A percentile compares a stretch with the other conserved stretches of the same genome.
These are phyloP conservation scores for Penicillium italicum DNA, from an alignment of 2,329 filamentous ascomycete species.

Conservation along the genomic window DNA sequence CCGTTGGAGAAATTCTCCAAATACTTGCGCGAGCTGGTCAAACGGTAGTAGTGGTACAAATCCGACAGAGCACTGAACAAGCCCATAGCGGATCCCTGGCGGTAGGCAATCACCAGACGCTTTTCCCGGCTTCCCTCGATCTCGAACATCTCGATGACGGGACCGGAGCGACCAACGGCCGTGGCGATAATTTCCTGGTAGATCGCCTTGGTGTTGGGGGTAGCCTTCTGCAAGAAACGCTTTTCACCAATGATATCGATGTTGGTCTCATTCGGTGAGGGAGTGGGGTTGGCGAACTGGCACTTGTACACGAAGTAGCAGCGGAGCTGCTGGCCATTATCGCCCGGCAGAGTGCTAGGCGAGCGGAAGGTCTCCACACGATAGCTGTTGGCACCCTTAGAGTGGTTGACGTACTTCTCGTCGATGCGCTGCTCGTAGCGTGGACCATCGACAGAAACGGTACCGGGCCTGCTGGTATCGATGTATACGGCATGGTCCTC, in stretches of 20 bases:
- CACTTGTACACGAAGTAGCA: constrained; percentile 99
- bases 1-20: constrained; percentile 99
- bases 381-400: constrained; percentile 68
- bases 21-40: constrained; percentile 95
- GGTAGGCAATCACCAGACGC: constrained; percentile 90
- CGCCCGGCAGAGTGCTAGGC: constrained; percentile 69
- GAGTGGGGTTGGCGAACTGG: constrained; percentile 74
- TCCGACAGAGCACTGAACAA: constrained; percentile 94
- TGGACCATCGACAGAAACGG: constrained; percentile 72
- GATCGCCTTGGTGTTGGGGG: constrained; percentile 88
- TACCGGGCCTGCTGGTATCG: constrained; percentile 88
- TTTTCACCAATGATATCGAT: constrained; percentile 89
- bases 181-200: constrained; percentile 91
- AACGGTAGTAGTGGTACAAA: constrained; percentile 96
- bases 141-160: constrained; percentile 97
- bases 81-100: constrained; percentile 84
- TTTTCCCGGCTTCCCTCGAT: constrained; percentile 90
- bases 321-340: constrained; percentile 76
- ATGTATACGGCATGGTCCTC: constrained; percentile 96
- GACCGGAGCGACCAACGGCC: constrained; percentile 79
- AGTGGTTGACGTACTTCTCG: constrained; percentile 87
- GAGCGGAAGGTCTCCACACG: constrained; percentile 97
- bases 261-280: constrained; percentile 72
- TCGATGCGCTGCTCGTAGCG: constrained; percentile 91
- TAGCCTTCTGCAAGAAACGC: constrained; percentile 93